These are phyloP conservation scores for Phytomonas serpens DNA, from an alignment of 208 protist genomes.

Conservation along the genomic window DNA sequence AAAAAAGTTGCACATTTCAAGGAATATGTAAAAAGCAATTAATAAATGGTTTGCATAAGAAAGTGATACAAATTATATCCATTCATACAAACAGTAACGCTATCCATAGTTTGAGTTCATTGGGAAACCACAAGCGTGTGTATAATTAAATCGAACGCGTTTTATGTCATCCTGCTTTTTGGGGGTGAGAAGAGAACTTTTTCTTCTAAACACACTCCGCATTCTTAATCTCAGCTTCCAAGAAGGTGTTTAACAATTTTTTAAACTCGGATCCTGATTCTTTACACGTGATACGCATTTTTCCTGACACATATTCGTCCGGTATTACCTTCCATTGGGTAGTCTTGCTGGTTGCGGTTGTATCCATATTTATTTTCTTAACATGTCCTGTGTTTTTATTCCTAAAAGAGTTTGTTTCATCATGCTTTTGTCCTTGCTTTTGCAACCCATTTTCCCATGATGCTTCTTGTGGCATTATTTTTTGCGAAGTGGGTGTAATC, in stretches of 20 bases:
- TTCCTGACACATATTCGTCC: constrained; percentile 38
- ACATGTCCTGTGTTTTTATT: neutral
- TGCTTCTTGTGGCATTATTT: neutral
- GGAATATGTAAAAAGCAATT: neutral
- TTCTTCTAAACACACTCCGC: constrained; percentile 1
- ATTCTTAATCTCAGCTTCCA: constrained; percentile 11
- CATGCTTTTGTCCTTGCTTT: neutral
- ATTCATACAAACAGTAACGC: neutral
- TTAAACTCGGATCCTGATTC: constrained; percentile 28
- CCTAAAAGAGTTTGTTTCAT: neutral
- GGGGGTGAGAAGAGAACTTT: neutral
- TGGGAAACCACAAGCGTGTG: neutral
- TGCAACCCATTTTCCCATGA: neutral
- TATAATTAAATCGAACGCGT: neutral
- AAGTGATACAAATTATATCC: neutral
- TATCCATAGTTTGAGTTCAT: constrained; percentile 1
- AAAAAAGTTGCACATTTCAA: neutral
- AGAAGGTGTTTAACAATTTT: constrained; percentile 32
- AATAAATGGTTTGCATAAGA: neutral
- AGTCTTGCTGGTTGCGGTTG: neutral
- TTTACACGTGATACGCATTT: constrained; percentile 23
- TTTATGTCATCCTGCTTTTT: neutral
- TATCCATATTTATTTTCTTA: neutral
- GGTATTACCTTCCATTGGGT: constrained; percentile 20
- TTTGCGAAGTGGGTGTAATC: neutral